A percentile compares a stretch with the other conserved stretches of the same genome.
Evolutionary conservation across 2,329 filamentous ascomycete species (phyloP).

Genomic region (Cercospora sp.): DNA sequence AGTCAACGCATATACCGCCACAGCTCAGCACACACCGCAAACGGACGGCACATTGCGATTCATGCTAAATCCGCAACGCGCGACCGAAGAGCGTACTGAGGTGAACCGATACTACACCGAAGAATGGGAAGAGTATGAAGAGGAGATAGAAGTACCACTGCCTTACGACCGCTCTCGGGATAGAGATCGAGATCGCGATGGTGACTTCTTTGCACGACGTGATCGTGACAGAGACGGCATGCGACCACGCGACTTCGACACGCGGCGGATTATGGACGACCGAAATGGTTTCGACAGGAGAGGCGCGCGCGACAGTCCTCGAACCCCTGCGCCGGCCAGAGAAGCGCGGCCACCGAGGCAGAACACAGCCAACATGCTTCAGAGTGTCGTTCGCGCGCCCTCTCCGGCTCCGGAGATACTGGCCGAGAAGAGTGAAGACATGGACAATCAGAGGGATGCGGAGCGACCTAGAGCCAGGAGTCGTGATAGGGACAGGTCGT

Average conservation of each 20-base stretch:
- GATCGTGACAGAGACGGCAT: slow-evolving; percentile 13
- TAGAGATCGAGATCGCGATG: slow-evolving; percentile 28
- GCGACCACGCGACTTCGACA: slow-evolving; percentile 25
- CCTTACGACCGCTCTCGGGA: slow-evolving; percentile 28
- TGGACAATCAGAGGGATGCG: slow-evolving; percentile 30
- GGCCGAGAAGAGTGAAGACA: slow-evolving; percentile 25
- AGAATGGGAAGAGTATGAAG: slow-evolving; percentile 74
- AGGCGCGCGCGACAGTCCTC: slow-evolving; percentile 73
- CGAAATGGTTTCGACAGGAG: slow-evolving; percentile 53
- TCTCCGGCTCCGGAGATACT: slow-evolving; percentile 14
- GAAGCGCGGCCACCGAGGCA: slow-evolving; percentile 54
- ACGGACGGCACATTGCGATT: slow-evolving; percentile 74
- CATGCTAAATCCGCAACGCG: slow-evolving; percentile 78
- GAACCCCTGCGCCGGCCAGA: slow-evolving; percentile 80
- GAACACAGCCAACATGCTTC: slow-evolving; percentile 11
- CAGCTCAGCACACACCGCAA: slow-evolving; percentile 31
- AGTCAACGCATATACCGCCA: slow-evolving; percentile 18
- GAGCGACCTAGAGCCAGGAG: slow-evolving; percentile 32
- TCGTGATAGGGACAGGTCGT: slow-evolving; percentile 33
- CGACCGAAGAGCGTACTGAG: slow-evolving; percentile 67
- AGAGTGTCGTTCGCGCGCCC: slow-evolving; percentile 12
- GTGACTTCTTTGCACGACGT: slow-evolving; percentile 14
- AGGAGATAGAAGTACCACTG: slow-evolving; percentile 66
- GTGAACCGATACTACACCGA: slow-evolving; percentile 70
- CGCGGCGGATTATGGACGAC: slow-evolving; percentile 4